Percentiles rank a stretch among this genome's conserved stretches.
Conservation (phyloP, 345 rosid species). For the Syzygium grande region DNA sequence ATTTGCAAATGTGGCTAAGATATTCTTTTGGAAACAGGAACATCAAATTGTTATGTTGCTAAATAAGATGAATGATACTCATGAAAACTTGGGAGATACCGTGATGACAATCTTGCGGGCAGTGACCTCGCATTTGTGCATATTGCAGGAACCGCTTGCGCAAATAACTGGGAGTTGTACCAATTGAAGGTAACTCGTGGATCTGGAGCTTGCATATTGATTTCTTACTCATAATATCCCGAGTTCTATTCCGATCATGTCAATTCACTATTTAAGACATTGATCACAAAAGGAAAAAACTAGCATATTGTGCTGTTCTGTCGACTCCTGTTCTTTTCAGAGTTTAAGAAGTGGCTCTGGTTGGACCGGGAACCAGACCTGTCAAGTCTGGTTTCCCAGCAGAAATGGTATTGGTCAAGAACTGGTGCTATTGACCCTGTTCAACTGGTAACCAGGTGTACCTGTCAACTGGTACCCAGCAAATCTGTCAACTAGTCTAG, state of each 20-base stretch:
- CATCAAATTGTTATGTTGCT: neutral
- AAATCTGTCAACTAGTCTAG: neutral
- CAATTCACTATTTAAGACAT: neutral
- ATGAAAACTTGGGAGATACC: neutral
- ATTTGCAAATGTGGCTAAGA: neutral
- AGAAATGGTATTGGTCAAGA: neutral
- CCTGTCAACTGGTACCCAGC: neutral
- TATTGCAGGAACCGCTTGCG: neutral
- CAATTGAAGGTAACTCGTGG: neutral
- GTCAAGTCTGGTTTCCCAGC: neutral
- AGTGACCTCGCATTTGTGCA: neutral
- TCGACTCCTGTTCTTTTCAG: neutral
- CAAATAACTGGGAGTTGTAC: neutral
- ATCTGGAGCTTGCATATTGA: neutral
- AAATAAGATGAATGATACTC: neutral
- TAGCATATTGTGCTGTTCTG: neutral
- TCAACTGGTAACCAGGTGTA: neutral
- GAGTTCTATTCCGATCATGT: neutral
- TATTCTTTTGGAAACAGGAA: neutral
- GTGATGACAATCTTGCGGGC: neutral
- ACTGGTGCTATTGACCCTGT: neutral
- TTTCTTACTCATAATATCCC: neutral
- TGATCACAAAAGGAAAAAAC: neutral
- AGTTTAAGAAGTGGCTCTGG: neutral
- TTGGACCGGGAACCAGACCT: neutral